Evolutionary conservation across 2,329 filamentous ascomycete genomes (phyloP).

Genomic region (Fulvia fulva): DNA sequence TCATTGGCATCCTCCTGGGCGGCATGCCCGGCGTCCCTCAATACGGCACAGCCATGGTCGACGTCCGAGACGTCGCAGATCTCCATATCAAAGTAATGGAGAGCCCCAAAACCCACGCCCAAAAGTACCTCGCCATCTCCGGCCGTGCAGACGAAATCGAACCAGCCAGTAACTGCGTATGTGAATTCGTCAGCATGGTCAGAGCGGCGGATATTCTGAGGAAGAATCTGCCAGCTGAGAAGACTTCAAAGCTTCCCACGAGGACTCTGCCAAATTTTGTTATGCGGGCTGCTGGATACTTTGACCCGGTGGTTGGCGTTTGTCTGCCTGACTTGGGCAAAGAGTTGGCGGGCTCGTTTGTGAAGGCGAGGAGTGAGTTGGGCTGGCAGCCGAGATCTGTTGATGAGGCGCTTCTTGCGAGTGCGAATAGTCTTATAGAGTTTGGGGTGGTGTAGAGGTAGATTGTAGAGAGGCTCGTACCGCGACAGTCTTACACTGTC

Average conservation of each 20-base stretch:
- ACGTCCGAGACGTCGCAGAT: conserved; percentile 34
- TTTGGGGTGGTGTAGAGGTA: conserved; percentile 16
- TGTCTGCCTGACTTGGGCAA: conserved; percentile 20
- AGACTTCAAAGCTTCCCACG: conserved; percentile 17
- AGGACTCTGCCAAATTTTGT: conserved; percentile 17
- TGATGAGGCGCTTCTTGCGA: conserved; percentile 14
- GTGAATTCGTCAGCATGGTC: conserved; percentile 17
- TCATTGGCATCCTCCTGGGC: conserved; percentile 29
- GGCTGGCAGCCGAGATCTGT: conserved; percentile 15
- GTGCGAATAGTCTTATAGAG: conserved; percentile 17
- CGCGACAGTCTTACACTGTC: too few species aligned
- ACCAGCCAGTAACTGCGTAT: conserved; percentile 2
- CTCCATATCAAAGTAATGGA: conserved; percentile 33
- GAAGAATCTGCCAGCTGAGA: conserved; percentile 12
- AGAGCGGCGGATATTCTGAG: conserved; percentile 13
- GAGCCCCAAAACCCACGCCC: conserved; percentile 21
- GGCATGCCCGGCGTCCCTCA: conserved; percentile 32
- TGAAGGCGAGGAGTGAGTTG: conserved; percentile 15
- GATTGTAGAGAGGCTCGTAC: too few species aligned
- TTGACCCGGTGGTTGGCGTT: conserved; percentile 19
- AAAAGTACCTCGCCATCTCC: conserved; percentile 19
- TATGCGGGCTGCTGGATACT: conserved; percentile 19
- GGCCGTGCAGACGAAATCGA: background rate
- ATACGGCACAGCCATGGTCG: conserved; percentile 27
- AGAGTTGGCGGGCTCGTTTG: conserved; percentile 16